These are phyloP conservation scores for Hypoxylon sp. DNA, from an alignment of 2,329 filamentous ascomycete species.

Conservation along the genomic window DNA sequence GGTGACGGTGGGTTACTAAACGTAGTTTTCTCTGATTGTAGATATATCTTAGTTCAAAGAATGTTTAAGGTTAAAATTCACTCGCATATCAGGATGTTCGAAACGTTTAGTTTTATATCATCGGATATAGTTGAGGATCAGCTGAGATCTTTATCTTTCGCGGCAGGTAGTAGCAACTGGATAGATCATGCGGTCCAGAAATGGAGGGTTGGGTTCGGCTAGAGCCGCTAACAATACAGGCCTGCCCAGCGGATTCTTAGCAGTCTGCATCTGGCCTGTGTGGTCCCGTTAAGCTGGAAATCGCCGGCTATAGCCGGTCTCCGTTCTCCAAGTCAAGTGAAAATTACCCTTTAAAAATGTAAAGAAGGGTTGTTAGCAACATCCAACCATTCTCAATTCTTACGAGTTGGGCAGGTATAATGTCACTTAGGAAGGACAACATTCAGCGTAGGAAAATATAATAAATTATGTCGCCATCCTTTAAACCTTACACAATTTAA, in stretches of 20 bases:
- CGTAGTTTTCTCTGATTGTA: neutral
- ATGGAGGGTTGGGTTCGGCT: conserved; percentile 3
- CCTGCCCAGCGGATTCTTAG: conserved; percentile 1
- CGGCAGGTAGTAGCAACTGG: conserved; percentile 18
- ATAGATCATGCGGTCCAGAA: conserved; percentile 33
- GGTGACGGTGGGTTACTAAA: too few species aligned
- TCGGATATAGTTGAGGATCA: conserved; percentile 19
- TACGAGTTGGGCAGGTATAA: neutral
- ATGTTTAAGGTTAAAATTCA: neutral
- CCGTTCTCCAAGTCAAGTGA: conserved; percentile 7
- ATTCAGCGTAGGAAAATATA: neutral
- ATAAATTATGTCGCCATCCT: neutral
- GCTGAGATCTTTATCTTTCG: conserved; percentile 30
- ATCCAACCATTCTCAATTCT: neutral
- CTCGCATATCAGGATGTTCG: neutral
- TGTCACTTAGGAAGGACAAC: neutral
- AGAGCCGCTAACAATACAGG: conserved; percentile 1
- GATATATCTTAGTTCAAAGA: neutral
- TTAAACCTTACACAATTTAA: neutral
- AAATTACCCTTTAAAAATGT: neutral
- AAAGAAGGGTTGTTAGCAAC: neutral
- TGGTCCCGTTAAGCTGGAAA: conserved; percentile 15
- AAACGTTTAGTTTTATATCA: conserved; percentile 9
- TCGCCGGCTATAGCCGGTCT: conserved; percentile 35
- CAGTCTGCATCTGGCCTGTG: neutral